Percentiles rank a stretch among this genome's conserved stretches.
Evolutionary conservation across 1,284 basidiomycete genomes (phyloP).

Genomic region (Moniliophthora roreri): DNA sequence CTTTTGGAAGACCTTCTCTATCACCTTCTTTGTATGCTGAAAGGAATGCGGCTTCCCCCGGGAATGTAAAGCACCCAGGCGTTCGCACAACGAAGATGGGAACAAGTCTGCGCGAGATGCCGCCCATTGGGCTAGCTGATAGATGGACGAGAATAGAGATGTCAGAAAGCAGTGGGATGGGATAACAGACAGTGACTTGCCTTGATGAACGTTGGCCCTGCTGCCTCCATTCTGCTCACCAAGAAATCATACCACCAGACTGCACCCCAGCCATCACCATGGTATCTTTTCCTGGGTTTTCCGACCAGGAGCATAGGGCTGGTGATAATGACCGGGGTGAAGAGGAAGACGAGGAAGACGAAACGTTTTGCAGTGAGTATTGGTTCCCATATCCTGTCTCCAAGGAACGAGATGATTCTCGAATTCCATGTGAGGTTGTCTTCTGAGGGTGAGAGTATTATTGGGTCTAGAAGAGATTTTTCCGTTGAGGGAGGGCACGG

Average conservation of each 20-base stretch:
- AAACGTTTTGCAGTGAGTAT: constrained; percentile 85
- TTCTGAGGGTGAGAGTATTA: constrained; percentile 65
- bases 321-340: constrained; percentile 85
- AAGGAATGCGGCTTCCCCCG: constrained; percentile 85
- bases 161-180: constrained; percentile 14
- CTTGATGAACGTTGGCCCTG: constrained; percentile 98
- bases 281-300: constrained; percentile 46
- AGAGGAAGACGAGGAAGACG: constrained; percentile 80
- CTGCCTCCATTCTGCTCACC: constrained; percentile 88
- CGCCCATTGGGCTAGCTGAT: constrained; percentile 95
- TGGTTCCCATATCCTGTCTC: constrained; percentile 78
- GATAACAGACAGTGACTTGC: constrained; percentile 38
- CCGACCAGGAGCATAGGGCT: constrained; percentile 88
- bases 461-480: constrained; percentile 23
- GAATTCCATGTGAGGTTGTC: constrained; percentile 44
- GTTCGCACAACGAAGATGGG: constrained; percentile 87
- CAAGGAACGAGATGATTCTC: constrained; percentile 45
- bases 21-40: constrained; percentile 77
- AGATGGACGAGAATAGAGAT: constrained; percentile 11
- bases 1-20: constrained; percentile 83
- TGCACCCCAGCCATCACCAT: constrained; percentile 81
- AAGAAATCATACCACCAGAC: constrained; percentile 96
- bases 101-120: constrained; percentile 95
- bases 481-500: constrained; percentile 44
- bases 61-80: constrained; percentile 88